Evolutionary conservation across 257 asterid genomes (phyloP).

Genomic region (Scutellaria galericulata): DNA sequence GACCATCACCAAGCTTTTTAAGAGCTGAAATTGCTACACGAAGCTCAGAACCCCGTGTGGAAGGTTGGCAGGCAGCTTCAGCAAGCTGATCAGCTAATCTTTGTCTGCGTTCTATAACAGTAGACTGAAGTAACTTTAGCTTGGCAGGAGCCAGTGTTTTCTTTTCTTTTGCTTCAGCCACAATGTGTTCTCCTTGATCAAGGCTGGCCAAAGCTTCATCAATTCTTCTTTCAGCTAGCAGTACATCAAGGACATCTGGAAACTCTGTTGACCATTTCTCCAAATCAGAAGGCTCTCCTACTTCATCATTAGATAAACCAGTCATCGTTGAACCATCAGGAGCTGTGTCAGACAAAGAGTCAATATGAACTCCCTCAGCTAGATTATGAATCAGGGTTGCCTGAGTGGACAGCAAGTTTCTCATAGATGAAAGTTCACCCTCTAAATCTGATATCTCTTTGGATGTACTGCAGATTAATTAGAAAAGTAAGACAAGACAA

Average conservation of each 20-base stretch:
- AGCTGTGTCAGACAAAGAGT: slow-evolving; percentile 59
- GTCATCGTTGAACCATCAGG: slow-evolving; percentile 50
- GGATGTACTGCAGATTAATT: slow-evolving; percentile 69
- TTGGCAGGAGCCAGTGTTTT: slow-evolving; percentile 52
- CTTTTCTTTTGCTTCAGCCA: slow-evolving; percentile 74
- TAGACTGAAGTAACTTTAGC: slow-evolving; percentile 62
- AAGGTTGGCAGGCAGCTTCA: slow-evolving; percentile 96
- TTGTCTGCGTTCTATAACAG: slow-evolving; percentile 81
- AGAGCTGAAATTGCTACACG: slow-evolving; percentile 95
- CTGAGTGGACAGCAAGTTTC: slow-evolving; percentile 95
- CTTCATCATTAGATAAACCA: slow-evolving; percentile 53
- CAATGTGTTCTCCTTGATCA: slow-evolving; percentile 81
- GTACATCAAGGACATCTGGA: slow-evolving; percentile 91
- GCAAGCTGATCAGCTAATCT: slow-evolving; percentile 95
- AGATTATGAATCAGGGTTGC: slow-evolving; percentile 86
- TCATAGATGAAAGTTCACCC: slow-evolving; percentile 98
- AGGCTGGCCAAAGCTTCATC: slow-evolving; percentile 91
- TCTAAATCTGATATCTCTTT: slow-evolving; percentile 99
- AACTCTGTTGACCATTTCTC: slow-evolving; percentile 84
- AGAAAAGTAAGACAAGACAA: slow-evolving; percentile 13
- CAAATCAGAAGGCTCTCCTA: slow-evolving; percentile 71
- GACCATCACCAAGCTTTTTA: slow-evolving; percentile 93
- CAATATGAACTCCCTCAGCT: slow-evolving; percentile 92
- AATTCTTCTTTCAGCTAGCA: slow-evolving; percentile 95
- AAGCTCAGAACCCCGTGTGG: slow-evolving; percentile 95